Conservation (phyloP, 176 grass and related monocot genomes). For the Oropetium thomaeum region DNA sequence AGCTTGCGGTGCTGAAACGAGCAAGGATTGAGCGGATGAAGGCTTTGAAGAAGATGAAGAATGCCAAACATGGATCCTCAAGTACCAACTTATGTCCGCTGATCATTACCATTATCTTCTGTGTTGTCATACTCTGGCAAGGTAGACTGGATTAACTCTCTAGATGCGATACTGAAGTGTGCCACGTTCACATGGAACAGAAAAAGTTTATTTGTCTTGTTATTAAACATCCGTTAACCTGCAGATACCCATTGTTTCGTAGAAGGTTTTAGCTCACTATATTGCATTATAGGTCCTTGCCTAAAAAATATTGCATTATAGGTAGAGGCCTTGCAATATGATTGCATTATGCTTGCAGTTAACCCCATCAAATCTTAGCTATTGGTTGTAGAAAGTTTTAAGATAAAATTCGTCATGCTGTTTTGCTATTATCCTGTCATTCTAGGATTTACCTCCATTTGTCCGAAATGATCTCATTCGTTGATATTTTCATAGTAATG, state of each 20-base stretch:
- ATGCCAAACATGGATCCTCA: constrained; percentile 53
- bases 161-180: background rate
- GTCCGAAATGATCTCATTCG: background rate
- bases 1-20: constrained; percentile 72
- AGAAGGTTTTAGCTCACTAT: background rate
- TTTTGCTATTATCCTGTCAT: background rate
- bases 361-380: background rate
- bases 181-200: background rate
- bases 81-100: constrained; percentile 57
- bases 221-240: constrained; percentile 7
- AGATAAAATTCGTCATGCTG: background rate
- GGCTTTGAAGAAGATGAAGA: constrained; percentile 89
- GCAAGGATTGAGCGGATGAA: constrained; percentile 96
- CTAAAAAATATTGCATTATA: background rate
- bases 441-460: background rate
- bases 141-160: constrained; percentile 52
- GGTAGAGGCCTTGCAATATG: background rate
- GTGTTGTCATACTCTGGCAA: constrained; percentile 95
- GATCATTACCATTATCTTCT: constrained; percentile 86
- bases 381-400: background rate
- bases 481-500: background rate
- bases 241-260: background rate
- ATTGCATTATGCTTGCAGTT: background rate
- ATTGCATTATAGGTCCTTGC: background rate
- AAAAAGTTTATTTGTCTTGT: background rate